These are phyloP conservation scores for Phialophora verrucosa DNA, from an alignment of 2,329 filamentous ascomycete species.

Conservation along the genomic window DNA sequence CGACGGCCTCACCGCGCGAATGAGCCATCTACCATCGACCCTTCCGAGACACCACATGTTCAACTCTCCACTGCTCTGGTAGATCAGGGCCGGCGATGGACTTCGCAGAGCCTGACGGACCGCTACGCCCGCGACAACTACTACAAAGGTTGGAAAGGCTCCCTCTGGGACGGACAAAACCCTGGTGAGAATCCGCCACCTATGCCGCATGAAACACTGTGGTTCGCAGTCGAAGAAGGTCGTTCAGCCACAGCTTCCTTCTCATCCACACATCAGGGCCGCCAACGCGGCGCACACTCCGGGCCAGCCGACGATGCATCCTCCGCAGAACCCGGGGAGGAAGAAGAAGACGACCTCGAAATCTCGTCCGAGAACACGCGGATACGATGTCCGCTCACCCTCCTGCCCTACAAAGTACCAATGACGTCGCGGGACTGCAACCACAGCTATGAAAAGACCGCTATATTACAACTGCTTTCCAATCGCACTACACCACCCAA, in stretches of 20 bases:
- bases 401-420: constrained; percentile 53
- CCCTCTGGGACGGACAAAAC: constrained; percentile 66
- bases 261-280: constrained; percentile 39
- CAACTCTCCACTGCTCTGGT: constrained; percentile 40
- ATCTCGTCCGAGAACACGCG: constrained; percentile 54
- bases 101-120: constrained; percentile 38
- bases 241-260: constrained; percentile 12
- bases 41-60: constrained; percentile 26
- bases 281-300: neutral
- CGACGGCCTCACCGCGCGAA: constrained; percentile 28
- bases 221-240: constrained; percentile 63
- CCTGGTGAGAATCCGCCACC: constrained; percentile 59
- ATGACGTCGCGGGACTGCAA: constrained; percentile 57
- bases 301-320: constrained; percentile 40
- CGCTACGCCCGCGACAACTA: constrained; percentile 65
- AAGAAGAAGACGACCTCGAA: constrained; percentile 51
- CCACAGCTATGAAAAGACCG: constrained; percentile 56
- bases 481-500: constrained; percentile 35
- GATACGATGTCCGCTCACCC: constrained; percentile 56
- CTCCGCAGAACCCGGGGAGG: constrained; percentile 2
- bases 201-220: constrained; percentile 63
- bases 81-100: constrained; percentile 35
- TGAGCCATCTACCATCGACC: constrained; percentile 36
- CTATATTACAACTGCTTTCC: constrained; percentile 53
- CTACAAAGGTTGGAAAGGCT: constrained; percentile 65